Evolutionary conservation across 495 filamentous ascomycete species (phyloP), one percentile per base, ranked within the genome.

Genomic region (Penicillium paradoxum): DNA sequence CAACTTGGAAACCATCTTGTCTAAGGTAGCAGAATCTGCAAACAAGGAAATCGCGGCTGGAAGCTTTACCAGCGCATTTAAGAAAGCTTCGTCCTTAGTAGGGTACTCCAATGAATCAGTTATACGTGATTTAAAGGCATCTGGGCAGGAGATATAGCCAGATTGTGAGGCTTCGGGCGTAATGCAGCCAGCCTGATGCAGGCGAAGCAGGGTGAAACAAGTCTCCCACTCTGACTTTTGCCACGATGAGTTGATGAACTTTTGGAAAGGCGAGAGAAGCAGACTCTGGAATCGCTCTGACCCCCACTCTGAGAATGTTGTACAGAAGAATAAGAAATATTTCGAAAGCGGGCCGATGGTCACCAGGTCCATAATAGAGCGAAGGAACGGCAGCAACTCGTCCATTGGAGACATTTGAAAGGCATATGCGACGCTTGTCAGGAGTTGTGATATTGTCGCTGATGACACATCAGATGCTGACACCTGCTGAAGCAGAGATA

Each of bases 291-390:
- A 98, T 37, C 89, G 78, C 48, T 92, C 86, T 9, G 76, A 62
- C 38, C 87, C 83, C 50, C 91, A 72, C 36, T 88, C 80, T 0
- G 86, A 81, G 55, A 91, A 83, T 29, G 88, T 85, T 13, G 84
- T 83, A 65, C 88, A 97, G 62, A 96, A 97, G 5, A 82, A 76
- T 41, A 97, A 73, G 67, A 97, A 97, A 32, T 83, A 80, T 45
- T 65, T 64, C 53, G 83, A 80, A 45, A 88, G 75, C 2, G 71
- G 75, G 17, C 84, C 83, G 41, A 74, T 79, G 6, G 82, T 82
- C 52, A 92, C 73, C n/a, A 70, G 65, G 32, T 82, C 77, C 72
- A 84, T 83, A 34, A 89, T 72, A 6, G 78, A 55, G 18, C 81
- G 79, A 32, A 90, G 70, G 32, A 73, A 78, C 8, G 89, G 82